These are phyloP conservation scores for Globisporangium polare DNA, from an alignment of 352 stramenopile genomes.

Conservation along the genomic window DNA sequence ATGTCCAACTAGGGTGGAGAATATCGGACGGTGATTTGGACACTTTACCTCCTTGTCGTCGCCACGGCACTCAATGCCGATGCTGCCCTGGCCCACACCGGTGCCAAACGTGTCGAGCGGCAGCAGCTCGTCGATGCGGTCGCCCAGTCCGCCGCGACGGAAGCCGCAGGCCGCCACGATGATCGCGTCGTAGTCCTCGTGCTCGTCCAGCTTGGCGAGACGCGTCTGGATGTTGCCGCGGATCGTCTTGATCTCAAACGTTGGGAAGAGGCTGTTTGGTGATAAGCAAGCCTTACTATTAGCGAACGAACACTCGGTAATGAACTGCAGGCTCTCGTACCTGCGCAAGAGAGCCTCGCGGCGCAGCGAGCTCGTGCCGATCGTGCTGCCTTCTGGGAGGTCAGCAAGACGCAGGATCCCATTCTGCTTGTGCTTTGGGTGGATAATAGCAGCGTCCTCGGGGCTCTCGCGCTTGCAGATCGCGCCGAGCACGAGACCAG, in stretches of 20 bases:
- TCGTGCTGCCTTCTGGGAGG: constrained; percentile 61
- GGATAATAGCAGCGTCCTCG: constrained; percentile 77
- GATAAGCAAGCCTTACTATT: neutral
- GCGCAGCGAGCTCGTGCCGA: constrained; percentile 83
- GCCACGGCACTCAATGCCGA: constrained; percentile 77
- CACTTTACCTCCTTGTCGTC: constrained; percentile 52
- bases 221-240: constrained; percentile 88
- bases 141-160: constrained; percentile 60
- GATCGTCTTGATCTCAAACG: constrained; percentile 80
- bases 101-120: constrained; percentile 72
- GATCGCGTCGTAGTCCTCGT: constrained; percentile 84
- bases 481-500: constrained; percentile 71
- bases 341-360: constrained; percentile 68
- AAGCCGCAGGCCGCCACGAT: constrained; percentile 85
- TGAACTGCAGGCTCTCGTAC: neutral
- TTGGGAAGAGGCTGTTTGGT: constrained; percentile 45
- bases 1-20: neutral
- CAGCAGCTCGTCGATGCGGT: constrained; percentile 75
- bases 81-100: constrained; percentile 82
- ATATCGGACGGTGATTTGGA: neutral
- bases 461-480: constrained; percentile 84
- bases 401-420: constrained; percentile 46
- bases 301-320: neutral
- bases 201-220: constrained; percentile 79
- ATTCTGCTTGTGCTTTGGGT: constrained; percentile 79